Percentiles rank a stretch among this genome's conserved stretches.
Conservation (phyloP, 139 green algal species). For the Chlamydomonas asymmetrica region DNA sequence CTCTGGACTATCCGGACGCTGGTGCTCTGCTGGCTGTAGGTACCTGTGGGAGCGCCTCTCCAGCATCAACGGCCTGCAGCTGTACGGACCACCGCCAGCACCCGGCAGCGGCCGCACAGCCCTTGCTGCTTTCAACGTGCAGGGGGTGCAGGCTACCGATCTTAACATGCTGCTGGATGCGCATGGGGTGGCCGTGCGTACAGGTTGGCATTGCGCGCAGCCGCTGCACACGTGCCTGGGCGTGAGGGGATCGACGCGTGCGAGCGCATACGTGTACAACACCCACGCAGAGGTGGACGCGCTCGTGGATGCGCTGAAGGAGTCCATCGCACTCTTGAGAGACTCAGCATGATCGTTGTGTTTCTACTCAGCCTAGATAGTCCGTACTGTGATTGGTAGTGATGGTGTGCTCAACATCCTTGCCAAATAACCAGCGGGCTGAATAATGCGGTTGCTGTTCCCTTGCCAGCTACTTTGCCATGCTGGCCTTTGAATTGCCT, state of each 20-base stretch:
- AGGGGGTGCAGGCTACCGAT: constrained; percentile 94
- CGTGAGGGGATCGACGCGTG: constrained; percentile 79
- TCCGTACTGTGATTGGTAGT: no score
- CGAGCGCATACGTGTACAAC: constrained; percentile 96
- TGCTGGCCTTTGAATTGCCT: no score
- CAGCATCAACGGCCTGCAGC: no score
- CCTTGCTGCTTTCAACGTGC: constrained; percentile 93
- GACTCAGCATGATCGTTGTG: no score
- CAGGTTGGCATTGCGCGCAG: constrained; percentile 97
- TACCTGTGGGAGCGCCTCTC: no score
- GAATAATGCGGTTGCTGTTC: no score
- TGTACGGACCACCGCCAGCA: constrained; percentile 86
- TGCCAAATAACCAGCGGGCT: no score
- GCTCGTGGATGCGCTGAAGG: constrained; percentile 82
- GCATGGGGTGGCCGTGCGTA: constrained; percentile 87
- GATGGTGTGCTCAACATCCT: no score
- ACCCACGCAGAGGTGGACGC: constrained; percentile 86
- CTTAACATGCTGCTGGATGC: constrained; percentile 90
- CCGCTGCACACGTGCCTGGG: constrained; percentile 90
- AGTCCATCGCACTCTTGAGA: constrained; percentile 89
- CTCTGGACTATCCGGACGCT: no score
- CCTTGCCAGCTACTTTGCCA: no score
- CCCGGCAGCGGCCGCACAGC: constrained; percentile 54
- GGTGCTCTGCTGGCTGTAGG: no score
- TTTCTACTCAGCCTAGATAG: no score